phyloP scores from a whole-genome alignment of 345 rosid species.

The Cardiospermum halicacabum region DNA sequence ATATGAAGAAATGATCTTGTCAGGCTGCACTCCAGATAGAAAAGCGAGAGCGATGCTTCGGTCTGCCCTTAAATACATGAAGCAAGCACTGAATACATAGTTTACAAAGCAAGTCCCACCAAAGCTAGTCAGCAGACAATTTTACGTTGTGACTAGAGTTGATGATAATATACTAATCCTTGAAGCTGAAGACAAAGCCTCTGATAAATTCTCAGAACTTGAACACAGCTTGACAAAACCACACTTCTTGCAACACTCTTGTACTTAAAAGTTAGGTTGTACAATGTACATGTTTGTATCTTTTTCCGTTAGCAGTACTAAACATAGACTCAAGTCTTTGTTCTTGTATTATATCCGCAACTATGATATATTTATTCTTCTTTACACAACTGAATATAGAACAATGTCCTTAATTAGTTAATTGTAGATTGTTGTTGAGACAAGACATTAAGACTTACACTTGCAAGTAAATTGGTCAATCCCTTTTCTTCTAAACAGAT shows the following conservation, averaged over 20 bases:
- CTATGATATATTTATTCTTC: neutral
- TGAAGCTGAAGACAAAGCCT: neutral
- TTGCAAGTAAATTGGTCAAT: neutral
- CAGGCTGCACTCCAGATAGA: constrained; percentile 84
- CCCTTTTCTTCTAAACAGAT: neutral
- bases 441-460: neutral
- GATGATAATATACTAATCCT: constrained; percentile 1
- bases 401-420: neutral
- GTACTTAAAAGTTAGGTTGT: neutral
- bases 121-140: neutral
- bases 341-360: constrained; percentile 10
- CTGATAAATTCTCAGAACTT: neutral
- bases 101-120: constrained; percentile 9
- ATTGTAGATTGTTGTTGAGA: neutral
- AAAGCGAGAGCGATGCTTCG: constrained; percentile 96
- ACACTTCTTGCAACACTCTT: neutral
- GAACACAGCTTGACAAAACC: constrained; percentile 1
- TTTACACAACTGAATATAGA: neutral
- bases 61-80: constrained; percentile 90
- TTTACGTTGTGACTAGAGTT: constrained; percentile 22
- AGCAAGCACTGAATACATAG: constrained; percentile 48
- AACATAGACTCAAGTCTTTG: neutral
- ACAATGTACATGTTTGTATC: neutral
- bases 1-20: constrained; percentile 85
- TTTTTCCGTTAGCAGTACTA: neutral